phyloP scores from a whole-genome alignment of 2,329 filamentous ascomycete species.

The Fusarium buharicum region DNA sequence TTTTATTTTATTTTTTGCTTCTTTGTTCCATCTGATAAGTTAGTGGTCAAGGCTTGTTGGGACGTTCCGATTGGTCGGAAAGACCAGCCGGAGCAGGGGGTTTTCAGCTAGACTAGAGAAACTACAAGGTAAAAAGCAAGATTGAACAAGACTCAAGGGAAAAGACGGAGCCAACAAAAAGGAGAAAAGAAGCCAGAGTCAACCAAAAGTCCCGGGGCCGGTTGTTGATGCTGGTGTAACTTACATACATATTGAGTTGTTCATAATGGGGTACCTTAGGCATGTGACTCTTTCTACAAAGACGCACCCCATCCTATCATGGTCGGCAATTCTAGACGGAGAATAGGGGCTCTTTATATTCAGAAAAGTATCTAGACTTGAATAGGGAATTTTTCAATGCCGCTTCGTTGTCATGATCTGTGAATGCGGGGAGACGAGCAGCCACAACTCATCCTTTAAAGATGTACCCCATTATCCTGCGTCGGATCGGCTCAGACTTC shows the following conservation, averaged over 20 bases:
- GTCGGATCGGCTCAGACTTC: slow-evolving; percentile 27
- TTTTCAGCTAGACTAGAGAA: background rate
- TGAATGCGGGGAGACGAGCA: slow-evolving; percentile 7
- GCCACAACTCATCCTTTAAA: slow-evolving; percentile 6
- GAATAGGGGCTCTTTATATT: background rate
- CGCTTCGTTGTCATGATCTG: slow-evolving; percentile 2
- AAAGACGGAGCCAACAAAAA: background rate
- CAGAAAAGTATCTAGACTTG: too few relatives aligned
- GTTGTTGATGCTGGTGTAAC: background rate
- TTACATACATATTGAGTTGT: background rate
- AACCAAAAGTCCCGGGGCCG: background rate
- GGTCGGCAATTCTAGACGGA: background rate
- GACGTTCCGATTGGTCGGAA: slow-evolving; percentile 39
- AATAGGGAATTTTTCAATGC: too few relatives aligned
- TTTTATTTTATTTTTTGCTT: background rate
- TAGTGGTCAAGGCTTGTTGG: slow-evolving; percentile 14
- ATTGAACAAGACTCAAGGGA: background rate
- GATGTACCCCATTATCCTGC: background rate
- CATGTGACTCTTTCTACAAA: slow-evolving; percentile 35
- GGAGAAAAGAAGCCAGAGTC: background rate
- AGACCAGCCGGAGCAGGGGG: slow-evolving; percentile 1
- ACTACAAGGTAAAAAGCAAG: background rate
- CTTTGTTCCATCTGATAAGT: slow-evolving; percentile 16
- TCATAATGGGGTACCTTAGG: background rate
- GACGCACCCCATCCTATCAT: slow-evolving; percentile 27